phyloP scores from a whole-genome alignment of 345 rosid species.

The Hibiscus tridactylites region DNA sequence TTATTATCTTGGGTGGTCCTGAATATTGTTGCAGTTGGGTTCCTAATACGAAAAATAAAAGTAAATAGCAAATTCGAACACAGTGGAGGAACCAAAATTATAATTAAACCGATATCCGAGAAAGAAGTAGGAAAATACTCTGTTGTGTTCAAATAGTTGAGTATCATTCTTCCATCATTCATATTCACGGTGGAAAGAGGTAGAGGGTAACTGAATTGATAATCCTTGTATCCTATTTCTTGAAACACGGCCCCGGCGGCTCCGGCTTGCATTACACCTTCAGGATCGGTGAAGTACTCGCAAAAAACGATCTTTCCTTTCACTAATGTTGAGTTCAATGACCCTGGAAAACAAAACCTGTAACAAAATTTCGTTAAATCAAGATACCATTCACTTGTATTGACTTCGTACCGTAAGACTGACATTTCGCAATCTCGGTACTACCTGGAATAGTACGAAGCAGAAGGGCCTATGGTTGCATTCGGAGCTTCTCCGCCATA shows the following conservation, averaged over 20 bases:
- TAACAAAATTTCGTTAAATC: neutral
- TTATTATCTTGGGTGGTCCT: neutral
- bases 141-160: neutral
- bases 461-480: neutral
- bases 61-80: neutral
- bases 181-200: neutral
- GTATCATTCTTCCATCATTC: neutral
- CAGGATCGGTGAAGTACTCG: neutral
- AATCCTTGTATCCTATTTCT: neutral
- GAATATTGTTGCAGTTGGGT: slow-evolving; percentile 3
- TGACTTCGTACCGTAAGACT: neutral
- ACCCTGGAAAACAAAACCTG: neutral
- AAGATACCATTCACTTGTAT: neutral
- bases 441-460: neutral
- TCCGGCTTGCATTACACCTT: neutral
- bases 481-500: neutral
- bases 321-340: slow-evolving; percentile 4
- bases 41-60: neutral
- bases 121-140: neutral
- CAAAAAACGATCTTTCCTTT: slow-evolving; percentile 1
- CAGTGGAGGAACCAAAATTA: neutral
- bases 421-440: neutral
- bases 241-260: neutral
- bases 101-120: neutral
- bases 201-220: neutral